phyloP scores from a whole-genome alignment of 2,329 filamentous ascomycete genomes.

The Apiospora kogelbergensis region DNA sequence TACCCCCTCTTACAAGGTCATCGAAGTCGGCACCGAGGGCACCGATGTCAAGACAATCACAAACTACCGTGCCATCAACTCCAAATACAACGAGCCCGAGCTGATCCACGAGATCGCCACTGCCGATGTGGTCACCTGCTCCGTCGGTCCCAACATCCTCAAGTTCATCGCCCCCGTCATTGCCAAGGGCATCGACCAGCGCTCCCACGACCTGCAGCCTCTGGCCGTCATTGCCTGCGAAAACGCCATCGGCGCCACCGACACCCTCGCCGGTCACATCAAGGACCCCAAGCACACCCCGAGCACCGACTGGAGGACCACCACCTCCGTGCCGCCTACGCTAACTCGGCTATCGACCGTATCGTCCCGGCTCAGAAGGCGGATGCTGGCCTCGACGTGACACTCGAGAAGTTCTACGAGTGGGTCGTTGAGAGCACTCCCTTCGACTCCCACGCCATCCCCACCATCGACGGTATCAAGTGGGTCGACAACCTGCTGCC shows the following conservation, averaged over 20 bases:
- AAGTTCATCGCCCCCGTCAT: conserved; percentile 96
- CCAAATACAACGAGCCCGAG: conserved; percentile 77
- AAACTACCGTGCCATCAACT: conserved; percentile 97
- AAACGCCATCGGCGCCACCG: conserved; percentile 94
- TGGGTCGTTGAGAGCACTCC: conserved; percentile 93
- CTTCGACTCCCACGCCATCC: conserved; percentile 70
- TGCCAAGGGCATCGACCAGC: conserved; percentile 85
- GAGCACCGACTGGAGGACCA: conserved; percentile 67
- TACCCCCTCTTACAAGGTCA: conserved; percentile 80
- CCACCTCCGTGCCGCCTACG: conserved; percentile 77
- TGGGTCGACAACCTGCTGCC: conserved; percentile 90
- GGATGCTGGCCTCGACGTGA: conserved; percentile 81
- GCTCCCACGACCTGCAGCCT: conserved; percentile 63
- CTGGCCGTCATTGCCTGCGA: conserved; percentile 95
- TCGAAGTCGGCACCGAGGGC: conserved; percentile 84
- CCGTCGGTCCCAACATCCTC: conserved; percentile 93
- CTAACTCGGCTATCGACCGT: conserved; percentile 97
- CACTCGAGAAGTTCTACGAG: conserved; percentile 98
- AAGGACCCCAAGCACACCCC: conserved; percentile 71
- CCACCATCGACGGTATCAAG: conserved; percentile 82
- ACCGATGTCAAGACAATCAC: conserved; percentile 80
- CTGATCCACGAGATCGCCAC: conserved; percentile 82
- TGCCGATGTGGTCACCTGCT: conserved; percentile 92
- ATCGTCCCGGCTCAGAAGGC: conserved; percentile 91
- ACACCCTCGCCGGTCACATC: conserved; percentile 81